phyloP scores from a whole-genome alignment of 2,329 filamentous ascomycete species.

The Penicillium psychrosexuale region DNA sequence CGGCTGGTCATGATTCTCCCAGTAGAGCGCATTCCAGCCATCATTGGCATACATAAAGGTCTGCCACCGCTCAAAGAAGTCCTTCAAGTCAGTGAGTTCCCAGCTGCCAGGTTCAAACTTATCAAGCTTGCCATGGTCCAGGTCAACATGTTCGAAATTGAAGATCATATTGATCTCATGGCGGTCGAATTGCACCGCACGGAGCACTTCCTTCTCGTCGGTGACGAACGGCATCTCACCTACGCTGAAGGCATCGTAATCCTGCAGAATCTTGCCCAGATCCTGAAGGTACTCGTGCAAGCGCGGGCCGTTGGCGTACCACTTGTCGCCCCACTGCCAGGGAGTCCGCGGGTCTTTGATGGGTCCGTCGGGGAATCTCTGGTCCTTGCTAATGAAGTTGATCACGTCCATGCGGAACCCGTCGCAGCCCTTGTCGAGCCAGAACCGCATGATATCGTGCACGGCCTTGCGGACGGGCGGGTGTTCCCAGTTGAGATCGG shows the following conservation, averaged over 20 bases:
- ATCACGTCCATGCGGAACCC: conserved; percentile 75
- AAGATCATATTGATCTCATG: conserved; percentile 70
- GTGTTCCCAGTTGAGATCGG: conserved; percentile 84
- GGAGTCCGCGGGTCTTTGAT: conserved; percentile 27
- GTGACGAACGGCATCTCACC: conserved; percentile 58
- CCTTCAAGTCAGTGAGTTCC: conserved; percentile 53
- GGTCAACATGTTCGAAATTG: conserved; percentile 66
- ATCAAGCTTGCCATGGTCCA: conserved; percentile 53
- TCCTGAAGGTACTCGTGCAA: conserved; percentile 58
- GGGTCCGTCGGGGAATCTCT: conserved; percentile 50
- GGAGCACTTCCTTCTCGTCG: conserved; percentile 50
- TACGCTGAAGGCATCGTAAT: conserved; percentile 59
- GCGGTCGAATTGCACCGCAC: conserved; percentile 54
- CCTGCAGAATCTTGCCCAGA: conserved; percentile 52
- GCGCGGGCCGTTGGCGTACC: conserved; percentile 57
- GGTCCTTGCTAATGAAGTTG: conserved; percentile 67
- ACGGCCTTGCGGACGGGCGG: conserved; percentile 64
- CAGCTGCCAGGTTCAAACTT: conserved; percentile 50
- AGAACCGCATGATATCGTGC: conserved; percentile 72
- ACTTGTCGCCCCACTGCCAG: conserved; percentile 39
- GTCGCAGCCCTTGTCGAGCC: conserved; percentile 70
- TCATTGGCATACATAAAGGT: conserved; percentile 56
- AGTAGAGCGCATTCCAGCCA: conserved; percentile 64
- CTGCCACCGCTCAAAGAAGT: conserved; percentile 57
- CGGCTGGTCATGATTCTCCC: conserved; percentile 65